Conservation (phyloP, 1,139 yeast species). For the Saccharomyces hybrid region DNA sequence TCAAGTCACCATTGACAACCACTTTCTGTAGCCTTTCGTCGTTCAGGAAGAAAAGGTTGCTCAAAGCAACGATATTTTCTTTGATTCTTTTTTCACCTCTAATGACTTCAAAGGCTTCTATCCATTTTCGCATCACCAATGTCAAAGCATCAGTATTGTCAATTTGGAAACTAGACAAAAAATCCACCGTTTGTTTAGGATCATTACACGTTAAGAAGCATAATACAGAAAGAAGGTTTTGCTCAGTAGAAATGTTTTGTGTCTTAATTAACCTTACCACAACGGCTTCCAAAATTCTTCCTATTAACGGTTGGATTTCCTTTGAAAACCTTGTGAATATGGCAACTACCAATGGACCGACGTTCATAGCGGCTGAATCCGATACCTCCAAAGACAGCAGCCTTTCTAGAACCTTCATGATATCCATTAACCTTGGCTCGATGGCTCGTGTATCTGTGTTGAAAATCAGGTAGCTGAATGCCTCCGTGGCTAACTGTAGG, state of each 20-base stretch:
- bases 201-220: constrained; percentile 62
- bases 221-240: constrained; percentile 68
- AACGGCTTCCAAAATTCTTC: constrained; percentile 64
- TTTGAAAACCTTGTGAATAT: constrained; percentile 52
- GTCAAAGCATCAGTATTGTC: constrained; percentile 35
- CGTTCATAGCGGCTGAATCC: constrained; percentile 72
- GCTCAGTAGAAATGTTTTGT: constrained; percentile 62
- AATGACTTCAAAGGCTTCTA: constrained; percentile 70
- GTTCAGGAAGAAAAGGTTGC: constrained; percentile 50
- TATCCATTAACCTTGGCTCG: constrained; percentile 40
- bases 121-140: constrained; percentile 65
- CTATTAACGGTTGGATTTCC: constrained; percentile 42
- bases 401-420: constrained; percentile 57
- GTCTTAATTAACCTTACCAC: constrained; percentile 59
- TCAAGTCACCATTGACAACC: constrained; percentile 68
- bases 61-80: constrained; percentile 64
- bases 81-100: constrained; percentile 71
- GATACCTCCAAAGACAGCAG: constrained; percentile 64
- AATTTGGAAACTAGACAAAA: constrained; percentile 43
- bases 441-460: constrained; percentile 40
- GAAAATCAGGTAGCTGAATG: constrained; percentile 55
- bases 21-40: constrained; percentile 48
- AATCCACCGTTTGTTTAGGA: constrained; percentile 53
- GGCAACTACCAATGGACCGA: constrained; percentile 62
- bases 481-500: constrained; percentile 71